Evolutionary conservation across 139 green algal genomes (phyloP), one percentile per base, ranked within the genome.

Genomic region (Trebouxia sp.): DNA sequence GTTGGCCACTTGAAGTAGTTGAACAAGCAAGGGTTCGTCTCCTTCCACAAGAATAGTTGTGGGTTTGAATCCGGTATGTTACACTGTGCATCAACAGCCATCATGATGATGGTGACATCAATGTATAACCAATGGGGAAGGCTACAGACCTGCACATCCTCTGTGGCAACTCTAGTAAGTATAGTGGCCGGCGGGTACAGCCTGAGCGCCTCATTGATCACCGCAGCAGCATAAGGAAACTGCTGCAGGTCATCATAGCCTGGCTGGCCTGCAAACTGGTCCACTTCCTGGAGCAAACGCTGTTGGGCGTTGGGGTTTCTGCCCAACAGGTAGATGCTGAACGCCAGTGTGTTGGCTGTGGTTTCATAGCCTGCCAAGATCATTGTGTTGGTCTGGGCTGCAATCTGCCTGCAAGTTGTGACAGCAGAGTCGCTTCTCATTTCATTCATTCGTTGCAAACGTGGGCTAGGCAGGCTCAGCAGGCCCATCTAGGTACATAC

Each of bases 131-230:
- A 26, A 17, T 53, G 14, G 15, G 47, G 20, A 14, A 53, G 47
- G 2, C 47, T 53, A 11, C 43, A 37, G 8, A 55, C 69, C 69
- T 77, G 41, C 42, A 77, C 38, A 56, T 77, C 41, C 11, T 53
- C 43, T 28, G 69, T n/a, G 8, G 69, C 69, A 39, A 56, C 69
- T n/a, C 69, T 35, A 12, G 20, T 39, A 9, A 53, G 42, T 9
- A 56, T 1, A 20, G 50, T 62, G 28, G 58, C 83, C n/a, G 83
- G 79, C 15, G 83, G 83, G 72, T 56, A 84, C 37, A 87, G 56
- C 26, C 83, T 72, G 55, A 88, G 42, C 8, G 76, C 35, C 55
- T 88, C 84, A 24, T 85, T 84, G 15, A 86, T 76, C 39, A 76
- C 39, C 22, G 69, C 69, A 41, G 69, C 69, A 56, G 69, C 69